A percentile compares a stretch with the other conserved stretches of the same genome.
phyloP scores from a whole-genome alignment of 140 eudicot species.

The Flaveria floridana region DNA sequence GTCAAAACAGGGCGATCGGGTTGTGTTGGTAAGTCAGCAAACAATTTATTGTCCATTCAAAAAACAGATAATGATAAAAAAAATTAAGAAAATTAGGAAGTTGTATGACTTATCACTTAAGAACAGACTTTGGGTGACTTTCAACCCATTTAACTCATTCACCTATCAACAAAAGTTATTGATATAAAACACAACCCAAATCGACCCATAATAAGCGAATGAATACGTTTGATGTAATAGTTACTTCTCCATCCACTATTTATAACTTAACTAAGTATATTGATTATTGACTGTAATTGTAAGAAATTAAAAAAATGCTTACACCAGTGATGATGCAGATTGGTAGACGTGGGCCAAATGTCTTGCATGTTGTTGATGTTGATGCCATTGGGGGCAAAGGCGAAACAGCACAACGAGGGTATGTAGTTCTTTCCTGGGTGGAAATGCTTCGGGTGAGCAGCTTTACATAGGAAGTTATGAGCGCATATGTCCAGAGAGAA shows the following conservation, averaged over 20 bases:
- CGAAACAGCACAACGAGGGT: slow-evolving; percentile 31
- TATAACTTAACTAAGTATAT: not conserved
- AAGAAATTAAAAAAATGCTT: slow-evolving; percentile 18
- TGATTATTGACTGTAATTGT: not conserved
- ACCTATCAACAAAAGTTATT: not conserved
- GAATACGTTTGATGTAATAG: not conserved
- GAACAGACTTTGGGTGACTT: not conserved
- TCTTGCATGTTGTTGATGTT: slow-evolving; percentile 18
- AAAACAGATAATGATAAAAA: not conserved
- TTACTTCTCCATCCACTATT: slow-evolving; percentile 5
- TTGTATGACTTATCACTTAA: not conserved
- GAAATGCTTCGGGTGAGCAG: slow-evolving; percentile 30
- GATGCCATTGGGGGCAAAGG: slow-evolving; percentile 32
- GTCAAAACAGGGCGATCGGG: not conserved
- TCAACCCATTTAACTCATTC: not conserved
- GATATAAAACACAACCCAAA: not conserved
- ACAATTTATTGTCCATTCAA: not conserved
- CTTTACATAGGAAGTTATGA: slow-evolving; percentile 45
- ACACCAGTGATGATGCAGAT: slow-evolving; percentile 70
- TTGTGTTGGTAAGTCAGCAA: not conserved
- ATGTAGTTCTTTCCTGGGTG: slow-evolving; percentile 13
- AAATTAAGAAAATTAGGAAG: not conserved
- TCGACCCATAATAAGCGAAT: not conserved
- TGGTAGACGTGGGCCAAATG: slow-evolving; percentile 29
- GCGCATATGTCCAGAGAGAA: slow-evolving; percentile 50